phyloP scores from a whole-genome alignment of 176 grass and related monocot genomes.

The Carex pumila region DNA sequence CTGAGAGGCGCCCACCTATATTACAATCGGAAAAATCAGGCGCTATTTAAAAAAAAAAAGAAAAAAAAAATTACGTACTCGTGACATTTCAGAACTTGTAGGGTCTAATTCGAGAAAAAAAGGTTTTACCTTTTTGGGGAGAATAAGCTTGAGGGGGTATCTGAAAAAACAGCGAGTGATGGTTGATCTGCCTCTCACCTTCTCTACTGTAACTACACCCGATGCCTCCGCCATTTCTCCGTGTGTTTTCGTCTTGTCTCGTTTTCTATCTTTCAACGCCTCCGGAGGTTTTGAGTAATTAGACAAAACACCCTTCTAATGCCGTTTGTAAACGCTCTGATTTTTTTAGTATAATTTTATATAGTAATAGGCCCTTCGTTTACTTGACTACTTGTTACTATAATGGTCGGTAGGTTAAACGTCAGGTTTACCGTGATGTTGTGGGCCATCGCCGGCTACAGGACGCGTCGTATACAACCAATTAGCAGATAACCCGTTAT shows the following conservation, averaged over 20 bases:
- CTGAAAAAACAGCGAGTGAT: constrained; percentile 67
- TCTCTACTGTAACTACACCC: constrained; percentile 63
- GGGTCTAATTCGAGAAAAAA: not conserved
- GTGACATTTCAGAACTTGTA: not conserved
- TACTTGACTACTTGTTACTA: too few relatives aligned
- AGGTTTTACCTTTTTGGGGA: constrained; percentile 49
- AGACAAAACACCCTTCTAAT: too few relatives aligned
- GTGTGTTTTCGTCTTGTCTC: not conserved
- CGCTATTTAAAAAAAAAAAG: not conserved
- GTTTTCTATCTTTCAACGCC: not conserved
- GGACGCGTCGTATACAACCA: too few relatives aligned
- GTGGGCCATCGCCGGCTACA: too few relatives aligned
- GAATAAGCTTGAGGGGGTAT: constrained; percentile 92
- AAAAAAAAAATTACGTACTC: not conserved
- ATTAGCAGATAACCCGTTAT: too few relatives aligned
- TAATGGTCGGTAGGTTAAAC: too few relatives aligned
- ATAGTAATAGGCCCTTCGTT: too few relatives aligned
- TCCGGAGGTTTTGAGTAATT: not conserved
- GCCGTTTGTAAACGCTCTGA: too few relatives aligned
- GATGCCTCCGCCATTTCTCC: constrained; percentile 28
- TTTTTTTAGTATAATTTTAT: too few relatives aligned
- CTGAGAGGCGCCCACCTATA: constrained; percentile 36
- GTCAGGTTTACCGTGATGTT: too few relatives aligned
- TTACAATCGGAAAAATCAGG: not conserved
- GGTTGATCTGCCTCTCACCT: constrained; percentile 57